phyloP scores from a whole-genome alignment of 192 early-diverging fungal species.

The Linnemannia schmuckeri region DNA sequence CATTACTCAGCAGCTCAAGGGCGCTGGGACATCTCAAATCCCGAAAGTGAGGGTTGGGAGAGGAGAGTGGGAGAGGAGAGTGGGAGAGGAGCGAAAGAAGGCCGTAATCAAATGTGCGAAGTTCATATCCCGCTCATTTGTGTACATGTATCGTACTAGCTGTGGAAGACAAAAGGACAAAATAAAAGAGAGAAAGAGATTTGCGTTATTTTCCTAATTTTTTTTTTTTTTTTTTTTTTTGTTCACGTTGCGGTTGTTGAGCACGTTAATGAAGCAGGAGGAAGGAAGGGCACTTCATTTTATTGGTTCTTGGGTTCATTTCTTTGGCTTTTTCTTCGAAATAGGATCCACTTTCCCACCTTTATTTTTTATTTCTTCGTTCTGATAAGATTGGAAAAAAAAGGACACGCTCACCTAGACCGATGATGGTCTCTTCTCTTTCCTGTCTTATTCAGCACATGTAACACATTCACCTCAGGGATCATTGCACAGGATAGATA shows the following conservation, averaged over 20 bases:
- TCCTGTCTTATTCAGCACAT: neutral
- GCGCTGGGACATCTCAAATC: conserved; percentile 8
- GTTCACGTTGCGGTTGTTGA: neutral
- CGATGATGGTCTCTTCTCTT: neutral
- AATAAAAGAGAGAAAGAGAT: neutral
- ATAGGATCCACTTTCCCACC: conserved; percentile 3
- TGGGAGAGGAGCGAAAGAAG: neutral
- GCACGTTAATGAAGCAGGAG: neutral
- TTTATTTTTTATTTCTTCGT: neutral
- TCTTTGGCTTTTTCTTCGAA: neutral
- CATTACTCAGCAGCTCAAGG: conserved; percentile 1
- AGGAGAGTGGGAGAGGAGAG: neutral
- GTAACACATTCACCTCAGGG: neutral
- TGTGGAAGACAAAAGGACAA: neutral
- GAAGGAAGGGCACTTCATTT: neutral
- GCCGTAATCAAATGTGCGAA: neutral
- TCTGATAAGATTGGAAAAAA: neutral
- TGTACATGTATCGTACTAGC: neutral
- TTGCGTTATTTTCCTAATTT: neutral
- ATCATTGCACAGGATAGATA: neutral
- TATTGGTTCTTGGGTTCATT: neutral
- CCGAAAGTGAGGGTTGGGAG: neutral
- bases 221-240: neutral
- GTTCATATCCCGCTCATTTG: conserved; percentile 1
- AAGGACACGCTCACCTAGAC: neutral